Percentiles rank a stretch among this genome's conserved stretches.
Evolutionary conservation across 2,329 filamentous ascomycete species (phyloP).

Genomic region (Aureobasidium sp.): DNA sequence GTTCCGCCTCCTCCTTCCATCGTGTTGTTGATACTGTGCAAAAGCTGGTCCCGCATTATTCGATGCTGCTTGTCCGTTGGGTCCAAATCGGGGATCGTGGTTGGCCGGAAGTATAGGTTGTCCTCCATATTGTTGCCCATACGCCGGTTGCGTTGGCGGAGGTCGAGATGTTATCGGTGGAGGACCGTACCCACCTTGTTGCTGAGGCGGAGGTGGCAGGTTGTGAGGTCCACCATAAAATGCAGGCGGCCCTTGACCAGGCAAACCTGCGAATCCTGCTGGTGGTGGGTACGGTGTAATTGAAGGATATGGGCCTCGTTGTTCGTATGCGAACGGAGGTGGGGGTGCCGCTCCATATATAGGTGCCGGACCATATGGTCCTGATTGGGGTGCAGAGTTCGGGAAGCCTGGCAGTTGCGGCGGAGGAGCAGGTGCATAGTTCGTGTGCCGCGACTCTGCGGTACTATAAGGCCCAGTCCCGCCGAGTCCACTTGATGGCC

Average conservation of each 20-base stretch:
- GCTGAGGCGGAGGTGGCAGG: neutral
- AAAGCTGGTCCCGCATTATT: slow-evolving; percentile 12
- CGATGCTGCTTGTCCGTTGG: neutral
- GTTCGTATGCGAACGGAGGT: slow-evolving; percentile 4
- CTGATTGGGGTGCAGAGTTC: neutral
- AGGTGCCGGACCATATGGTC: neutral
- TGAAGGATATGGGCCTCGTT: slow-evolving; percentile 2
- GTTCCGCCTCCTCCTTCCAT: slow-evolving; percentile 7
- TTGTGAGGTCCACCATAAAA: neutral
- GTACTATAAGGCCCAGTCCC: neutral
- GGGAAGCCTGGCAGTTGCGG: neutral
- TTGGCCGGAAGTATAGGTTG: slow-evolving; percentile 34
- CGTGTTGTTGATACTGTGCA: slow-evolving; percentile 17
- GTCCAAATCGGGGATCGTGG: slow-evolving; percentile 25
- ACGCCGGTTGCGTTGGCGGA: slow-evolving; percentile 27
- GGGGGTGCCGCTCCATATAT: neutral
- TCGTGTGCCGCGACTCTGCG: neutral
- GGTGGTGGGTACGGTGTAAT: neutral
- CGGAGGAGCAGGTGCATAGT: neutral
- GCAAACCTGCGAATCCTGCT: neutral
- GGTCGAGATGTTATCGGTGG: slow-evolving; percentile 1
- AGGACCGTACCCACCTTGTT: slow-evolving; percentile 1
- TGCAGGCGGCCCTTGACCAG: slow-evolving; percentile 8
- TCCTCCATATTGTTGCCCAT: slow-evolving; percentile 32
- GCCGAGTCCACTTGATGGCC: neutral